Base-by-base conservation (phyloP, 305 asterid genomes). In the Caryopteris hybrid region DNA sequence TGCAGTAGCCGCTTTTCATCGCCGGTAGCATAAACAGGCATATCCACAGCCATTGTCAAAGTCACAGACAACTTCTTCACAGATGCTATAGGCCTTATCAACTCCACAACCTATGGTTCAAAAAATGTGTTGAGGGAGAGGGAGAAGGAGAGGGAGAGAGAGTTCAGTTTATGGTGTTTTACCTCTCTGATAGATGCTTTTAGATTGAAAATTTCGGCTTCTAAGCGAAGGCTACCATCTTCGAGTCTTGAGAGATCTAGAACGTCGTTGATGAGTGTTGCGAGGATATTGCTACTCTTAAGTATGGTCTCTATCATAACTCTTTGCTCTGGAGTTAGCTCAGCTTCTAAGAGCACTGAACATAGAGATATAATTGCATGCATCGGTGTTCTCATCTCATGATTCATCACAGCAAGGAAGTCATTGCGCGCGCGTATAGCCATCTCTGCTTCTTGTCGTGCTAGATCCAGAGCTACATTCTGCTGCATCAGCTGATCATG, bases 371-470 rank as follows among this genome's bases (percentile, higher is more conserved):
- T 75, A 43, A 85, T 78, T 14, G 90, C 91, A 64, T 89, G 87
- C 88, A 86, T 84, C 4, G 96, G 93, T n/a, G 88, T 89, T 56
- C 87, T 77, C 96, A 89, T 89, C 83, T 89, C 96, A 71, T 86
- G 96, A 60, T 86, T 89, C 91, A 89, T 86, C 72, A 86, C 94
- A 54, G 88, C 84, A 53, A 89, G 74, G 75, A 88, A 89, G 80
- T 86, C 91, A 25, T 89, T 86, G 61, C 88, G 83, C 41, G 93
- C 96, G 66, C 78, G 80, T 46, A 86, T 68, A 12, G 91, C 96
- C 57, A 62, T 72, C 85, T 89, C 96, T 8, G 94, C 96, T 68
- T 89, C 96, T 74, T 59, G 85, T 20, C 90, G 76, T 67, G 96
- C 96, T 68, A 74, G 66, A 79, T 89, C 84, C 54, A 86, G 79